A percentile compares a stretch with the other conserved stretches of the same genome.
Evolutionary conservation across 78 protist genomes (phyloP).

Genomic region (Bodo saltans): DNA sequence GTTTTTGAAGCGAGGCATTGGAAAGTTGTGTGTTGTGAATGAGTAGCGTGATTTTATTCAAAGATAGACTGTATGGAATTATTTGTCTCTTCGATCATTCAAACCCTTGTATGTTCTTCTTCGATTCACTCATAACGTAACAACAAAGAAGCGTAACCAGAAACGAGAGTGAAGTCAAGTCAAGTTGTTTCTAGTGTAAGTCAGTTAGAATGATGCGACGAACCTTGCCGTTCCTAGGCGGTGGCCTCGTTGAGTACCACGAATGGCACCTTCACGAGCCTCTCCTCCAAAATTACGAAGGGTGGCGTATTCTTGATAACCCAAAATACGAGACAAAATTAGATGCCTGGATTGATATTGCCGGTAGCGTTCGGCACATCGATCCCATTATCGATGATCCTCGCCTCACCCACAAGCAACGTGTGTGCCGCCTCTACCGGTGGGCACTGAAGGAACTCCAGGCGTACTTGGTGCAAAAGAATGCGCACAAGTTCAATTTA

Average conservation of each 20-base stretch:
- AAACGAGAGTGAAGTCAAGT: too few species aligned
- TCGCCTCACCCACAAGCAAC: not conserved
- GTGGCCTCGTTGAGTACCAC: not conserved
- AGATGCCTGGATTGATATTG: not conserved
- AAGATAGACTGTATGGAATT: too few species aligned
- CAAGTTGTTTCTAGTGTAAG: too few species aligned
- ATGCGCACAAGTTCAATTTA: not conserved
- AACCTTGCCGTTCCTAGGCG: not conserved
- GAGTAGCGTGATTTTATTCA: too few species aligned
- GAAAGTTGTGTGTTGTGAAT: too few species aligned
- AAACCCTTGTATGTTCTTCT: too few species aligned
- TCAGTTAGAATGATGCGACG: not conserved
- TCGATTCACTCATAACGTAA: too few species aligned
- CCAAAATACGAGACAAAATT: not conserved
- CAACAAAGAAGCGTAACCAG: too few species aligned
- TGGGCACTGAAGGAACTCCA: not conserved
- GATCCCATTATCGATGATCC: not conserved
- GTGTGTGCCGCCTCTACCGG: not conserved
- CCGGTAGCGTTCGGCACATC: not conserved
- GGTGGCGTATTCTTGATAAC: not conserved
- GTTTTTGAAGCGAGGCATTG: too few species aligned
- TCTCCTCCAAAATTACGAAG: not conserved
- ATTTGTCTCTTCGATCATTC: too few species aligned
- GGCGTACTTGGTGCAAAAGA: not conserved
- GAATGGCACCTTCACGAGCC: not conserved